Evolutionary conservation across 2,329 filamentous ascomycete species (phyloP), one percentile per base, ranked within the genome.

Genomic region (Triangularia verruculosa): DNA sequence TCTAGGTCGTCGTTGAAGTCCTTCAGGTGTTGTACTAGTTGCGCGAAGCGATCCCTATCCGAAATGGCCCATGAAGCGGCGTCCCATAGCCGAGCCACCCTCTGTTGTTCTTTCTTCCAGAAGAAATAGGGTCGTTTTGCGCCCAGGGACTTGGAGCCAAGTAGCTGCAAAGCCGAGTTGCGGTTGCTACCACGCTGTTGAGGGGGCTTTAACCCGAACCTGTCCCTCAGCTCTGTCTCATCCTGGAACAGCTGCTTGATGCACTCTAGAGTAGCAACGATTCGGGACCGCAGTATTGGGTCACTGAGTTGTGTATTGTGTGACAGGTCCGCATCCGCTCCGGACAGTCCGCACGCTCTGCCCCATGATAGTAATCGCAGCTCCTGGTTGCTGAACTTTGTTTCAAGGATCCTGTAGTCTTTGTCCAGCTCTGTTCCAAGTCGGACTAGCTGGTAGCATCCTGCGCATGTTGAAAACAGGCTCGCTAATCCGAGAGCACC

Each of bases 1-100:
- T 55, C 53, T n/a, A 55, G 22, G 15, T 55, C 53, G 53, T 55
- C 53, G 24, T 55, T 55, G 8, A 55, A 55, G 24, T 55, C 53
- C 13, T 55, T 55, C 3, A 55, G 25, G 11, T 55, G 53, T n/a
- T n/a, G 24, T 4, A 55, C 24, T 17, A 55, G 24, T 11, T 55
- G 25, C 6, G 53, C 24, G 15, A 55, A 55, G 17, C 20, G 25
- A n/a, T 25, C 53, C 20, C 53, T 25, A 25, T 55, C 53, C 24
- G 53, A 55, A 30, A 55, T 28, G 8, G 22, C 53, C 53, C 53
- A 55, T 5, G 53, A 25, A 6, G 53, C 53, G 15, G 53, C 24
- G 4, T 28, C 12, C 53, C 53, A 13, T n/a, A 30, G 24, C 24
- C 25, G 12, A 12, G n/a, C 4, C 9, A 8, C 15, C 12, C 24